Evolutionary conservation across 805 yeast genomes (phyloP).

Genomic region (Candida caryicola): DNA sequence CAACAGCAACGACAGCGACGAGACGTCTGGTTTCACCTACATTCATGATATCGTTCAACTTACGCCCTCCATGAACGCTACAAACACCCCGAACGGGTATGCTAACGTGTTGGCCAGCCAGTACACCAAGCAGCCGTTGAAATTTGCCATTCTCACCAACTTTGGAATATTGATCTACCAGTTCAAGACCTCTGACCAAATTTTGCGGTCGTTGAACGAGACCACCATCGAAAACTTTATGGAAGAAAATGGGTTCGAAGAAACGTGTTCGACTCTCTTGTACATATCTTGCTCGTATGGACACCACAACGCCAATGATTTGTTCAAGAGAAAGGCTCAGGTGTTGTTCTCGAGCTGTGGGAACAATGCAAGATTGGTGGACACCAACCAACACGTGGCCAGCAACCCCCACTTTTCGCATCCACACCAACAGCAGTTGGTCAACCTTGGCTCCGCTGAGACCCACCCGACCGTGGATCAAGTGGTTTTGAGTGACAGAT

Average conservation of each 20-base stretch:
- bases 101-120: slow-evolving; percentile 87
- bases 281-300: slow-evolving; percentile 77
- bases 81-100: slow-evolving; percentile 74
- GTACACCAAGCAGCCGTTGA: slow-evolving; percentile 62
- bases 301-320: slow-evolving; percentile 47
- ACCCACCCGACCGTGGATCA: slow-evolving; percentile 53
- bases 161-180: slow-evolving; percentile 74
- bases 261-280: slow-evolving; percentile 85
- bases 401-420: slow-evolving; percentile 1
- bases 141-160: slow-evolving; percentile 79
- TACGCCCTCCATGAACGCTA: slow-evolving; percentile 68
- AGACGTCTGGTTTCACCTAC: slow-evolving; percentile 22
- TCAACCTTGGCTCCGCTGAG: slow-evolving; percentile 14
- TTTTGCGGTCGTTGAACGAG: slow-evolving; percentile 68
- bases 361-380: slow-evolving; percentile 44
- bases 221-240: slow-evolving; percentile 65
- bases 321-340: slow-evolving; percentile 45
- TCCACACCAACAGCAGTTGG: slow-evolving; percentile 16
- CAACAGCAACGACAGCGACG: slow-evolving; percentile 15
- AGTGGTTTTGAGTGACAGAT: slow-evolving; percentile 87
- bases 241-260: slow-evolving; percentile 79
- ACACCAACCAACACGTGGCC: slow-evolving; percentile 11
- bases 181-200: slow-evolving; percentile 75
- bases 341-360: slow-evolving; percentile 54
- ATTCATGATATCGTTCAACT: slow-evolving; percentile 74